phyloP scores from a whole-genome alignment of 768 basidiomycete genomes.

The Ramaria sp. region DNA sequence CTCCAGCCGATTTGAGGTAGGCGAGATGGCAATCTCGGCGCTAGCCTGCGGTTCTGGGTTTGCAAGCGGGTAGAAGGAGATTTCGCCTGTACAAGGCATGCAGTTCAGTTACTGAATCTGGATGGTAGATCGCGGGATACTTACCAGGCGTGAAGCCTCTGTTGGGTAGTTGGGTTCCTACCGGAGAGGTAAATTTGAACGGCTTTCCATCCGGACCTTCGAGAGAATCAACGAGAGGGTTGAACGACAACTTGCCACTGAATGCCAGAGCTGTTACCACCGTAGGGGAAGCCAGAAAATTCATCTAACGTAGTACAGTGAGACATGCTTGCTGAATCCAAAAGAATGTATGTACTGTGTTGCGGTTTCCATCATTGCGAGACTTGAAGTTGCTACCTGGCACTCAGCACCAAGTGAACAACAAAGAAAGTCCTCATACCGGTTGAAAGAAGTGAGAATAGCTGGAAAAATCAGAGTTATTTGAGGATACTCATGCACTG shows the following conservation, averaged over 20 bases:
- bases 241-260: slow-evolving; percentile 87
- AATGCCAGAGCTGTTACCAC: slow-evolving; percentile 98
- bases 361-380: slow-evolving; percentile 88
- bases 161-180: slow-evolving; percentile 74
- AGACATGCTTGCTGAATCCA: neutral
- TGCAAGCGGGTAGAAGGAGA: slow-evolving; percentile 69
- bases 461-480: slow-evolving; percentile 34
- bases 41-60: slow-evolving; percentile 66
- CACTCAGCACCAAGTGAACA: neutral
- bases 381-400: slow-evolving; percentile 68
- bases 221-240: slow-evolving; percentile 75
- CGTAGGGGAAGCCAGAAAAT: slow-evolving; percentile 95
- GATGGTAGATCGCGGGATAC: neutral
- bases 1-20: slow-evolving; percentile 79
- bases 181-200: slow-evolving; percentile 81
- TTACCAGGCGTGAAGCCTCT: slow-evolving; percentile 74
- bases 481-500: neutral
- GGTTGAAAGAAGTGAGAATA: slow-evolving; percentile 95
- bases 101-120: neutral
- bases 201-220: slow-evolving; percentile 54
- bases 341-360: slow-evolving; percentile 33
- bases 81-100: slow-evolving; percentile 20
- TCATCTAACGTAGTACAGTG: slow-evolving; percentile 39
- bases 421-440: slow-evolving; percentile 33
- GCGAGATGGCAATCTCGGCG: slow-evolving; percentile 65